Percentiles rank a stretch among this genome's conserved stretches.
Evolutionary conservation across 208 protist species (phyloP).

Genomic region (Acanthamoeba lenticulata): DNA sequence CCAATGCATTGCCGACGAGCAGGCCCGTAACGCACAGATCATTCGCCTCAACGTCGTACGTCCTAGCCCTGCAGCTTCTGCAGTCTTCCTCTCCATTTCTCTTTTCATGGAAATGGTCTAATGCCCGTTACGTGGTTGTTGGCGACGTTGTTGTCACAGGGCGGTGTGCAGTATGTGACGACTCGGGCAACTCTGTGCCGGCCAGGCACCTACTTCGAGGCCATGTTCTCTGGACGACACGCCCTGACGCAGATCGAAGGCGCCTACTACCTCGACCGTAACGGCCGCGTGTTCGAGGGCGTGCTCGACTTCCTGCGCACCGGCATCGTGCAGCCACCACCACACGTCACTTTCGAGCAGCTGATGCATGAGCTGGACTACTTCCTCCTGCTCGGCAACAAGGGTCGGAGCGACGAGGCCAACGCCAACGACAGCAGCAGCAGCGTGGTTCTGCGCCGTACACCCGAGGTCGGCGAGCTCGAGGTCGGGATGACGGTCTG

Average conservation of each 20-base stretch:
- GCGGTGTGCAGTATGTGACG: not conserved
- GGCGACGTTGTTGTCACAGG: not conserved
- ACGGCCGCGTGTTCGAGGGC: constrained; percentile 4
- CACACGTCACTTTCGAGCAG: not conserved
- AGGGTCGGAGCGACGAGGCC: not conserved
- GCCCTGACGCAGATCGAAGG: not conserved
- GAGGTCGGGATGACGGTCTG: not conserved
- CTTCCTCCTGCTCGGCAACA: not conserved
- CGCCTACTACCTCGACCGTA: constrained; percentile 17
- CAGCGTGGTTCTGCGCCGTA: not conserved
- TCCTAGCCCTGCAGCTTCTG: not conserved
- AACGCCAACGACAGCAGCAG: not conserved
- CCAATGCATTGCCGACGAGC: not conserved
- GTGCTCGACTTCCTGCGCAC: constrained; percentile 17
- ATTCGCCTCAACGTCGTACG: constrained; percentile 33
- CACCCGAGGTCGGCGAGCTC: not conserved
- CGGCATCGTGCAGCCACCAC: constrained; percentile 1
- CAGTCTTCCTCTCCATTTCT: not conserved
- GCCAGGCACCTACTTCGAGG: constrained; percentile 2
- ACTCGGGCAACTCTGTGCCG: not conserved
- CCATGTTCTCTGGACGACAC: not conserved
- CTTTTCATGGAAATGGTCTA: not conserved
- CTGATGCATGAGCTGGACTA: constrained; percentile 27
- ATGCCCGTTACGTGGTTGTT: not conserved
- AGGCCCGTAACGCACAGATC: not conserved